These are phyloP conservation scores for Botrytis porri DNA, from an alignment of 2,329 filamentous ascomycete genomes.

Conservation along the genomic window DNA sequence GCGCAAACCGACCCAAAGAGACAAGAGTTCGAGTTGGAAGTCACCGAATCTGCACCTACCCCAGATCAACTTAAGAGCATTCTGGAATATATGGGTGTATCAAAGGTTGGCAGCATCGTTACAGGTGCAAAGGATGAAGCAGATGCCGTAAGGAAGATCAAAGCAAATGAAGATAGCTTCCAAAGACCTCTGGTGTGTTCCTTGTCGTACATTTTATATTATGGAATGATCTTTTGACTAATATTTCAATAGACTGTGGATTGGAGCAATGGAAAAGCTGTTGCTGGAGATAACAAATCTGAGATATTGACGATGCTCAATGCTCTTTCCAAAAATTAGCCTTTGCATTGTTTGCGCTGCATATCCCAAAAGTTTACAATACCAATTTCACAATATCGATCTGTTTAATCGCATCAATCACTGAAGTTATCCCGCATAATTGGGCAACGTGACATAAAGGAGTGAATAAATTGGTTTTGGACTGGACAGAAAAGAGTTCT, in stretches of 20 bases:
- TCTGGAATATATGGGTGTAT: conserved; percentile 72
- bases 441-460: not conserved
- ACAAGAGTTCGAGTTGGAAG: conserved; percentile 79
- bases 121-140: conserved; percentile 68
- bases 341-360: not conserved
- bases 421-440: not conserved
- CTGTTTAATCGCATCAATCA: not conserved
- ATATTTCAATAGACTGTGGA: conserved; percentile 62
- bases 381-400: conserved; percentile 5
- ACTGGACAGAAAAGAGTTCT: not conserved
- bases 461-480: not conserved
- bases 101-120: conserved; percentile 62
- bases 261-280: conserved; percentile 86
- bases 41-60: conserved; percentile 79
- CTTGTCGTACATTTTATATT: not conserved
- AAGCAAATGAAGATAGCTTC: conserved; percentile 66
- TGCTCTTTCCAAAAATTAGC: conserved; percentile 44
- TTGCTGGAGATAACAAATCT: conserved; percentile 76
- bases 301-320: conserved; percentile 82
- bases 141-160: conserved; percentile 79
- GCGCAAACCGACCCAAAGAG: conserved; percentile 51
- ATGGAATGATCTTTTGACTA: conserved; percentile 27
- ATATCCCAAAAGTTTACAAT: conserved; percentile 12
- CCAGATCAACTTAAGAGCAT: conserved; percentile 79
- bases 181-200: conserved; percentile 70